These are phyloP conservation scores for Globisporangium alternatum DNA, from an alignment of 352 stramenopile species.

Conservation along the genomic window DNA sequence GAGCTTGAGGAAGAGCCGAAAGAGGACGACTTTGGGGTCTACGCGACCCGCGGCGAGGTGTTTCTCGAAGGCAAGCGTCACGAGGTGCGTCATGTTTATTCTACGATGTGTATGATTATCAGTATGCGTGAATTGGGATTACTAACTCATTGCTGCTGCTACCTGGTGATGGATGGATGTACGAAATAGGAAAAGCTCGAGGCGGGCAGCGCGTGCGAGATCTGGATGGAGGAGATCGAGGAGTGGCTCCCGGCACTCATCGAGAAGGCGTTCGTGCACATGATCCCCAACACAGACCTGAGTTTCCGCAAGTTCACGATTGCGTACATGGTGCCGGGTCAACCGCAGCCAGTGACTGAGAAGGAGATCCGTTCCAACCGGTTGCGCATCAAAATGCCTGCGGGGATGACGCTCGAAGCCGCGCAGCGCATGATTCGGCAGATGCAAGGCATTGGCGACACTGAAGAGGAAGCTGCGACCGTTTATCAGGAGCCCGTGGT, in stretches of 20 bases:
- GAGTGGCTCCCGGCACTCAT: slow-evolving; percentile 77
- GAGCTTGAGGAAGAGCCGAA: slow-evolving; percentile 30
- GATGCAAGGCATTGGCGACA: slow-evolving; percentile 28
- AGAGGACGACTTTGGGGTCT: slow-evolving; percentile 71
- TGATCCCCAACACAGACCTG: slow-evolving; percentile 65
- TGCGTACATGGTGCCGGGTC: slow-evolving; percentile 56
- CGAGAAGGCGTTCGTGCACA: slow-evolving; percentile 51
- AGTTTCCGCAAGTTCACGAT: slow-evolving; percentile 61
- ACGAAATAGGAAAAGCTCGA: slow-evolving; percentile 41
- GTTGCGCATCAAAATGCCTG: slow-evolving; percentile 64
- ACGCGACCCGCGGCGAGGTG: slow-evolving; percentile 59
- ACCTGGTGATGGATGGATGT: neutral
- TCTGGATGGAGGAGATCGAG: slow-evolving; percentile 76
- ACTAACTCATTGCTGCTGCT: too few species aligned
- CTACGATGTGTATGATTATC: neutral
- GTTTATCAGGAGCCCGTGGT: slow-evolving; percentile 17
- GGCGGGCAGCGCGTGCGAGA: slow-evolving; percentile 68
- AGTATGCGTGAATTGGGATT: neutral
- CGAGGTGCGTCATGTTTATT: slow-evolving; percentile 23
- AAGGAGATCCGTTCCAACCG: slow-evolving; percentile 49
- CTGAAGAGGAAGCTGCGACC: slow-evolving; percentile 11
- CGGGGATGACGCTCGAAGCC: slow-evolving; percentile 56
- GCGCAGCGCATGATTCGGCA: slow-evolving; percentile 63
- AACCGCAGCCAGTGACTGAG: slow-evolving; percentile 40
- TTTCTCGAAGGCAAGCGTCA: slow-evolving; percentile 83